Conservation (phyloP, 2,329 filamentous ascomycete genomes). For the Paraconiothyrium brasiliense region DNA sequence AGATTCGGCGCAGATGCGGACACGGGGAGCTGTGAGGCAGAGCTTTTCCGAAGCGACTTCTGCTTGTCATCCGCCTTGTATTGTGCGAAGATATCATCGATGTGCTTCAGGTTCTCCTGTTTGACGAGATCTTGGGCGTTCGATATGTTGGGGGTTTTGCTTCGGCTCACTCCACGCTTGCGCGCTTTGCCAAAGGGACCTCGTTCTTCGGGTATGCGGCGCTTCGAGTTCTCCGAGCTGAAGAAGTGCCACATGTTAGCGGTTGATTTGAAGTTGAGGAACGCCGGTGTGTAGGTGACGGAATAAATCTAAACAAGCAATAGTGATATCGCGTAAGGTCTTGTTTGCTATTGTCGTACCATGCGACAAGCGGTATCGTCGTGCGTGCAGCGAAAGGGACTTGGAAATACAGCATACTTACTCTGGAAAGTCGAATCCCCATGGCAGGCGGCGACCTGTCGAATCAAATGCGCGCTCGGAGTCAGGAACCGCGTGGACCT, state of each 20-base stretch:
- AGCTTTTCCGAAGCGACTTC: constrained; percentile 34
- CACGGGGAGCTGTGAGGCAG: constrained; percentile 33
- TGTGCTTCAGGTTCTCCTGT: constrained; percentile 55
- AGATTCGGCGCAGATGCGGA: constrained; percentile 47
- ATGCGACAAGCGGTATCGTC: not conserved
- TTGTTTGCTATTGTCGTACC: not conserved
- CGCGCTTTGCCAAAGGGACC: constrained; percentile 68
- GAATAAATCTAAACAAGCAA: not conserved
- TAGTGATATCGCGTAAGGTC: not conserved
- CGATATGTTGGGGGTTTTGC: constrained; percentile 67
- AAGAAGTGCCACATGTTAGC: constrained; percentile 27
- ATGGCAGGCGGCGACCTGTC: constrained; percentile 68
- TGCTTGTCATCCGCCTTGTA: constrained; percentile 43
- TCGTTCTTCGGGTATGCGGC: constrained; percentile 66
- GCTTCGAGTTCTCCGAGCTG: constrained; percentile 56
- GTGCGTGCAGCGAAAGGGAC: constrained; percentile 6
- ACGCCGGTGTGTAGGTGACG: not conserved
- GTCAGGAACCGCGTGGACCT: constrained; percentile 72
- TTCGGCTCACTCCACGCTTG: constrained; percentile 57
- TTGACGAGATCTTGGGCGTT: constrained; percentile 64
- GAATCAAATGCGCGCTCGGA: constrained; percentile 69
- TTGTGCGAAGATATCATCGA: constrained; percentile 58
- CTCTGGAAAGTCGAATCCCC: constrained; percentile 70
- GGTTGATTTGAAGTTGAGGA: not conserved
- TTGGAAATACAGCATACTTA: constrained; percentile 49